Base-by-base conservation (phyloP, 1,139 yeast genomes). In the Geotrichum macrosporum region DNA sequence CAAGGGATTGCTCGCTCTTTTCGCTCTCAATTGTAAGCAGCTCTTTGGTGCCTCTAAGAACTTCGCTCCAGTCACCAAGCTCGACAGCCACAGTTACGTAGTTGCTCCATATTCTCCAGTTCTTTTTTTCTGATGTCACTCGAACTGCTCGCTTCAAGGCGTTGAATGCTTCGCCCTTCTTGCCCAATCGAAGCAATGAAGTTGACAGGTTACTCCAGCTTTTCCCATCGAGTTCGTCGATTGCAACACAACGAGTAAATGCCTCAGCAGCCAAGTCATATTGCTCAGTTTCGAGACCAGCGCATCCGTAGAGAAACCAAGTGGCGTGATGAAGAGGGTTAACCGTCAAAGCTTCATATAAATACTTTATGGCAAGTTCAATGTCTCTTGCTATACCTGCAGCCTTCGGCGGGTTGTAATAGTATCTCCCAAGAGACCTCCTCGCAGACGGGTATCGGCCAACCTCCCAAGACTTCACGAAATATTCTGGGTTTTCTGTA, bases 181-280 rank as follows among this genome's bases (percentile, higher is more conserved):
- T 84, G 44, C 77, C 81, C 41, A 76, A 63, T 53, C 78, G 76
- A 38, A 88, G 68, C 47, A 86, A 73, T 0, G 96, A 80, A 15
- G 94, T 81, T 4, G 95, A 89, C 57, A 94, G 73, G 62, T 92
- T 94, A n/a, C 95, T 82, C 98, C 98, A 94, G 1, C 95, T 80
- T 61, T 80, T 80, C 0, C 94, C 75, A 59, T 81, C 88, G 0
- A 81, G 75, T 33, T 85, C 95, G 60, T 89, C 96, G 45, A 92
- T 65, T 0, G 95, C 73, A 22, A 88, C 92, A 68, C 96, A 88
- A 58, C 97, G 73, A 1, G 95, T 82, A 63, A 94, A 89, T 0
- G 96, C 96, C 61, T 87, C 95, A 0, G 96, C 81, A 0, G 97
- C 95, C 41, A 85, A 67, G 32, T 81, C 84, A 68, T 74, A 85